Evolutionary conservation across 495 filamentous ascomycete genomes (phyloP).

Genomic region (Daldinia childiae): DNA sequence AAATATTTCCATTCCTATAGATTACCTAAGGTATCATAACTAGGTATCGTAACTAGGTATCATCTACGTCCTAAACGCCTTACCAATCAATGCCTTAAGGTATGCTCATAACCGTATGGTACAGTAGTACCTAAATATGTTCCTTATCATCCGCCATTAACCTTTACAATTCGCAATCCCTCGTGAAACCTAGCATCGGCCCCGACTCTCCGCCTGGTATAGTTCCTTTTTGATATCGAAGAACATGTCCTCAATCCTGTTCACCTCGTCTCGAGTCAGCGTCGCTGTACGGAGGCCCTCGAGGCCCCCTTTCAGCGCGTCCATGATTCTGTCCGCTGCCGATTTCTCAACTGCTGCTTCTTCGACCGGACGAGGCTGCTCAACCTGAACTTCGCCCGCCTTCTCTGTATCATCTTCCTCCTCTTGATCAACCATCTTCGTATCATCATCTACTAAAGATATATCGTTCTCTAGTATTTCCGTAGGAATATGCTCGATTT

Average conservation of each 20-base stretch:
- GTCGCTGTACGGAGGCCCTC: constrained; percentile 60
- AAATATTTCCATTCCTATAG: constrained; percentile 19
- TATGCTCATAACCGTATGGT: constrained; percentile 15
- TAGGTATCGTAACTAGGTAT: neutral
- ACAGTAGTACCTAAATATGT: constrained; percentile 8
- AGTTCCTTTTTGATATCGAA: constrained; percentile 72
- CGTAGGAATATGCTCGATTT: constrained; percentile 12
- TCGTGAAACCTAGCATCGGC: constrained; percentile 33
- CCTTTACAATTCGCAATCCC: neutral
- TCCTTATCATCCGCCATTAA: constrained; percentile 15
- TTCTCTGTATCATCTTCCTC: constrained; percentile 4
- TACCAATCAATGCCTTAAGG: constrained; percentile 17
- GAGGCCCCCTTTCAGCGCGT: constrained; percentile 60
- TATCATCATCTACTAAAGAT: constrained; percentile 25
- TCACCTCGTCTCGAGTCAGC: constrained; percentile 62
- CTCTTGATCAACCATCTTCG: constrained; percentile 10
- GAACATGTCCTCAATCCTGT: constrained; percentile 71
- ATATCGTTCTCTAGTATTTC: neutral
- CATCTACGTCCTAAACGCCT: constrained; percentile 23
- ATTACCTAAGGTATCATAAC: constrained; percentile 7
- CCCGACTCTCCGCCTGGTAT: constrained; percentile 67
- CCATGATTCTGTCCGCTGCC: constrained; percentile 54
- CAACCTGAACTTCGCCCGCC: constrained; percentile 12
- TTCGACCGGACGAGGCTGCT: constrained; percentile 4
- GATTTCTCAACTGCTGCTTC: constrained; percentile 14